Base-by-base conservation (phyloP, 225 moss, liverwort and hornwort genomes). In the Pleurozium schreberi region DNA sequence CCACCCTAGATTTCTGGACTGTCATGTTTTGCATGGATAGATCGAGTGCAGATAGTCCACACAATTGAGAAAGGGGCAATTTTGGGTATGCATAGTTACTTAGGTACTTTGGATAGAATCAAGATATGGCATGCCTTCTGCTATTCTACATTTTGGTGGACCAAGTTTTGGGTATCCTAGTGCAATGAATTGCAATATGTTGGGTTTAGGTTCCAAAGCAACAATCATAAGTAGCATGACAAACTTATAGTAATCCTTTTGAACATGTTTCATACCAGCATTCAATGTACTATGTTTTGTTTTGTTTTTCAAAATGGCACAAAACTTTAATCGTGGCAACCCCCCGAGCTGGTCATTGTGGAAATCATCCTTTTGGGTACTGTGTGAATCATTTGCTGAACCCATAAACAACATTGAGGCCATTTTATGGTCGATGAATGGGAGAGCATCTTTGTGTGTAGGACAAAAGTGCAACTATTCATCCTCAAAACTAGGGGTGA, bases 311-410 rank as follows among this genome's bases (percentile, higher is more conserved):
- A 2, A 53, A 38, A 53, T 53, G 52, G 55, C 53, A 10, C 3
- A 0, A 4, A 52, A 76, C n/a, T n/a, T n/a, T n/a, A n/a, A n/a
- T n/a, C n/a, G n/a, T n/a, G n/a, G n/a, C n/a, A n/a, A n/a, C n/a
- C n/a, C 3, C 3, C 2, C 9, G 0, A 9, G 9, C 9, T 2
- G 5, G 42, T 45, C 45, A 43, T 4, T 1, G 6, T 26, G 11
- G 2, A 74, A n/a, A 45, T 14, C 74, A 74, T 47, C 18, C 6
- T 74, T n/a, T n/a, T 6, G 2, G 11, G 30, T 47, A 73, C 1
- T 30, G 11, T n/a, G n/a, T n/a, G n/a, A n/a, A n/a, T n/a, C n/a
- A n/a, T n/a, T n/a, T n/a, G n/a, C n/a, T n/a, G n/a, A n/a, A n/a
- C n/a, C n/a, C n/a, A n/a, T n/a, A n/a, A n/a, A n/a, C n/a, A n/a